These are phyloP conservation scores for Coniochaeta sp. DNA, from an alignment of 2,329 filamentous ascomycete genomes.

Conservation along the genomic window DNA sequence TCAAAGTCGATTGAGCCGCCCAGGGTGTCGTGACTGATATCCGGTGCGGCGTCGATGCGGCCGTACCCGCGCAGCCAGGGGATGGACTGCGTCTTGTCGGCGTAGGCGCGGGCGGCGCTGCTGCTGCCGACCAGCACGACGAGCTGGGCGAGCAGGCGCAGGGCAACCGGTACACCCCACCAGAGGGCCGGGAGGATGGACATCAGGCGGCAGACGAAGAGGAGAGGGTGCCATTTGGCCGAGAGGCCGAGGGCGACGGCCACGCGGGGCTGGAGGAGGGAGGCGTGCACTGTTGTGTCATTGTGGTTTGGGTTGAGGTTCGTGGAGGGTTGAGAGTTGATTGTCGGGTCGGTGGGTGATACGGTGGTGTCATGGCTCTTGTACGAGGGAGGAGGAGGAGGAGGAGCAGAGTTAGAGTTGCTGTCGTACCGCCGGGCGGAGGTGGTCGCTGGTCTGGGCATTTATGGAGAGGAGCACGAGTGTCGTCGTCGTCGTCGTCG, in stretches of 20 bases:
- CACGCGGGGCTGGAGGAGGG: conserved; percentile 65
- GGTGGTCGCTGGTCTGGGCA: conserved; percentile 4
- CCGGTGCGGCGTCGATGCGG: too few relatives aligned
- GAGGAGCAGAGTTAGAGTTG: background rate
- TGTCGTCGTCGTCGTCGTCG: background rate
- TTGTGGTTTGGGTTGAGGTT: background rate
- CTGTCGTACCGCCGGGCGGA: conserved; percentile 1
- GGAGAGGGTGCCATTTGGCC: conserved; percentile 62
- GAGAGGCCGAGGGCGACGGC: conserved; percentile 72
- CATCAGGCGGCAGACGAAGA: conserved; percentile 64
- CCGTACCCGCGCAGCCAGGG: background rate
- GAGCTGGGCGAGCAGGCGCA: conserved; percentile 60
- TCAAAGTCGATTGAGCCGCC: conserved; percentile 20
- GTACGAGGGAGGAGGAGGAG: background rate
- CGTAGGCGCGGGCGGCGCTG: background rate
- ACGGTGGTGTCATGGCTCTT: background rate
- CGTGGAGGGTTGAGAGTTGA: background rate
- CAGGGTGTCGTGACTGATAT: too few relatives aligned
- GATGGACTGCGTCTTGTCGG: background rate
- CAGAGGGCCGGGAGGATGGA: conserved; percentile 63
- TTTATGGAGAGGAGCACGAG: background rate
- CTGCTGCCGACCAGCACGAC: background rate
- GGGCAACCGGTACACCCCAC: conserved; percentile 63
- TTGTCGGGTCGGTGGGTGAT: background rate
- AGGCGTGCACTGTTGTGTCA: conserved; percentile 14